Percentiles rank a stretch among this genome's conserved stretches.
Conservation (phyloP, 108 stramenopile genomes). For the Cyclostephanos invisitatus region DNA sequence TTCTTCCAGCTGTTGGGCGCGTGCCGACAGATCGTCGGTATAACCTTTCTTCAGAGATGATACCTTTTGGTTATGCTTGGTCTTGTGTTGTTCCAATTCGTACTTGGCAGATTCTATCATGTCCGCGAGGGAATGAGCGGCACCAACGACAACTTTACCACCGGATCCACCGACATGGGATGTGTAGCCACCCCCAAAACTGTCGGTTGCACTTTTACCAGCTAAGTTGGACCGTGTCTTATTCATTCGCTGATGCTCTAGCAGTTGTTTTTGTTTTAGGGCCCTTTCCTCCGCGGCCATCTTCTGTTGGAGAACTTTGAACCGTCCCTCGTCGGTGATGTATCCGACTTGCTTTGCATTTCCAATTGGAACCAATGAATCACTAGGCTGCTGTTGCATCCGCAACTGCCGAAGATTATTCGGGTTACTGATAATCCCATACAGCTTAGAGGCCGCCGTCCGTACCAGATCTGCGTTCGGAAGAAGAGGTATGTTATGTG, state of each 20-base stretch:
- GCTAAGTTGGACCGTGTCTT: constrained; percentile 42
- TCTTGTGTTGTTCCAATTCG: constrained; percentile 44
- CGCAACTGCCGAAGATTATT: constrained; percentile 25
- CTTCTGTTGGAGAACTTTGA: constrained; percentile 28
- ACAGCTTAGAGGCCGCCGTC: constrained; percentile 29
- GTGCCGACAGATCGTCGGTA: constrained; percentile 34
- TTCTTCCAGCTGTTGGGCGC: constrained; percentile 30
- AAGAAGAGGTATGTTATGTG: too few relatives aligned
- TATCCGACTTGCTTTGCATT: constrained; percentile 39
- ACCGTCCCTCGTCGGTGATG: constrained; percentile 45
- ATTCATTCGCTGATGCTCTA: constrained; percentile 28
- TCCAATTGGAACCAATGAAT: constrained; percentile 49
- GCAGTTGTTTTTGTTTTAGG: constrained; percentile 17
- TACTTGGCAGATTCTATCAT: constrained; percentile 47
- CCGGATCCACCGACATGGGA: neutral
- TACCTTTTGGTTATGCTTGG: constrained; percentile 18
- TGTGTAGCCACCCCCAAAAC: constrained; percentile 43
- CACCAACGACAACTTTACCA: constrained; percentile 34
- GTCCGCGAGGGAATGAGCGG: constrained; percentile 47
- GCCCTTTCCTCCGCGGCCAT: constrained; percentile 33
- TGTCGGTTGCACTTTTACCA: constrained; percentile 40
- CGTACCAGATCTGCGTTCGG: constrained; percentile 46
- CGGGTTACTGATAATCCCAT: constrained; percentile 9
- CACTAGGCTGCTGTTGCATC: constrained; percentile 15
- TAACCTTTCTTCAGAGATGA: constrained; percentile 40